Conservation (phyloP, 73 alveolate species). For the Diophrys appendiculata region DNA sequence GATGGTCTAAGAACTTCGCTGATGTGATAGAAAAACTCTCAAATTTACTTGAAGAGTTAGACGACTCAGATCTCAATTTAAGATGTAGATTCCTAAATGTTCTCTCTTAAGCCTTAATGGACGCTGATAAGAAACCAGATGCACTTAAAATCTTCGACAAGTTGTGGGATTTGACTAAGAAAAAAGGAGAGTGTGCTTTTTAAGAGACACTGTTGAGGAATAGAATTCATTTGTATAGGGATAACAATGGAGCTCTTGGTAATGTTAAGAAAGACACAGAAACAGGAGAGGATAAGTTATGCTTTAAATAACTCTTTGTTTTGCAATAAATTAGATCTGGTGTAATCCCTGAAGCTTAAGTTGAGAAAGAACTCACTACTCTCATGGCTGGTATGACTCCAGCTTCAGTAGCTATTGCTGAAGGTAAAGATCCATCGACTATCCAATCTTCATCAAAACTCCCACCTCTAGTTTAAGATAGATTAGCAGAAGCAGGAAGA, state of each 20-base stretch:
- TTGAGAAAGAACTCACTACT: constrained; percentile 96
- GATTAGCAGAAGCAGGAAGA: constrained; percentile 90
- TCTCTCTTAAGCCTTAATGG: constrained; percentile 89
- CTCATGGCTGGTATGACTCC: constrained; percentile 90
- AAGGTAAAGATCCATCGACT: constrained; percentile 70
- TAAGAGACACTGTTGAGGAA: constrained; percentile 91
- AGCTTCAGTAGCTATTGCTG: constrained; percentile 67
- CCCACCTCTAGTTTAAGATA: constrained; percentile 69
- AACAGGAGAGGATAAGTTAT: constrained; percentile 84
- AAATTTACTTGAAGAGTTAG: constrained; percentile 94
- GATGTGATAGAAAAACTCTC: constrained; percentile 93
- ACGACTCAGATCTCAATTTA: constrained; percentile 97
- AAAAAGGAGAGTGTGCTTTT: constrained; percentile 95
- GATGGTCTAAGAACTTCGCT: constrained; percentile 88
- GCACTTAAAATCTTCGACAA: constrained; percentile 95
- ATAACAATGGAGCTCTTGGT: constrained; percentile 93
- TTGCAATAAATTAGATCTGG: constrained; percentile 94
- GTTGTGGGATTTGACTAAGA: constrained; percentile 95
- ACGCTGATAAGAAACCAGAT: constrained; percentile 97
- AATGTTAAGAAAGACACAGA: constrained; percentile 95
- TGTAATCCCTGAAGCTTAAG: constrained; percentile 92
- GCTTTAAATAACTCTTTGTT: constrained; percentile 83
- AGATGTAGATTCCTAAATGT: constrained; percentile 85
- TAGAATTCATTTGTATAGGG: constrained; percentile 95
- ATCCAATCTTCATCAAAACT: constrained; percentile 58